Evolutionary conservation across 1,284 basidiomycete genomes (phyloP), one percentile per base, ranked within the genome.

Genomic region (Tilletia horrida): DNA sequence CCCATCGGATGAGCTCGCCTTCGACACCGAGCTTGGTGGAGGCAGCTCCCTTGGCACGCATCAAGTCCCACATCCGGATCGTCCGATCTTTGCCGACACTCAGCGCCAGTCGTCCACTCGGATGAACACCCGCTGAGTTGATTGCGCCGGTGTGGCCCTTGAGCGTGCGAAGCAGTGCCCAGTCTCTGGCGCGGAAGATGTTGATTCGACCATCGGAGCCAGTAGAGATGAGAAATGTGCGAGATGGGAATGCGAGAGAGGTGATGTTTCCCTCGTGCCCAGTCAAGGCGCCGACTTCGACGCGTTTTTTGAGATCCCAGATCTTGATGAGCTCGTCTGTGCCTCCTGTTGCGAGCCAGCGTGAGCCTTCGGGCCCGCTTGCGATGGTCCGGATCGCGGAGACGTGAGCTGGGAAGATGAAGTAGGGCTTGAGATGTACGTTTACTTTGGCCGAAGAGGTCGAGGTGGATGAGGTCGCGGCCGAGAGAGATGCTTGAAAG

Each of bases 31-130:
- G 77, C 77, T 93, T 92, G 43, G 89, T 90, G 78, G 91, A 93
- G 3, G 92, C 92, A 14, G 89, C 88, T 1, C 91, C 91, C 79
- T 90, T 90, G 1, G 93, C 95, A 59, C 93, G 86, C 91, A 97
- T 96, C 29, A 98, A 84, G 84, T 98, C 95, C 95, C 95, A 98
- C 93, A 97, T 95, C 63, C 93, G 87, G 68, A 97, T 81, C 8
- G 91, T 92, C 70, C 88, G 85, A 80, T 98, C 95, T 76, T 90
- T 90, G 13, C 95, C 95, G 0, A 97, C 93, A 71, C 89, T 91
- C 35, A 98, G 83, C 0, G 90, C 94, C 18, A 97, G 87, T 75
- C 96, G 91, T 2, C 93, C 92, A 0, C 91, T 91, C 0, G 93
- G 93, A 80, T 98, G 95, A 0, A 96, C 88, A 13, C 91, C 90